Base-by-base conservation (phyloP, 2,329 filamentous ascomycete genomes). In the Lecanicillium sp. region DNA sequence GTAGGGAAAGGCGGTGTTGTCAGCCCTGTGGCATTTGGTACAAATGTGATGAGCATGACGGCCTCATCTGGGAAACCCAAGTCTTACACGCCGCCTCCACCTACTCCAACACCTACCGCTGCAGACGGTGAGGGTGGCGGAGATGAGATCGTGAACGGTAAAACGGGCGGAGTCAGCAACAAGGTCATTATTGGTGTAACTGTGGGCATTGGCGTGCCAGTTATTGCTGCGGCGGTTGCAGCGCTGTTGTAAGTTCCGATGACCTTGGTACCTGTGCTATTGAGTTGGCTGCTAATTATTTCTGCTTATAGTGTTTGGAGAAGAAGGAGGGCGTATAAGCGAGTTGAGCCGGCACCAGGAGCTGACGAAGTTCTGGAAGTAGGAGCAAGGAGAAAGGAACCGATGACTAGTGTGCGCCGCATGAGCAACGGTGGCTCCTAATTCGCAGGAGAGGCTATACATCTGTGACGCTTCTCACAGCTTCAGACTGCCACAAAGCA, bases 161-260 rank as follows among this genome's bases (percentile, higher is more conserved):
- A 52, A 20, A 51, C 54, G 2, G 42, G 52, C 2, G 62, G 65
- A 0, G 58, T 64, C 3, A 58, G 57, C n/a, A 69, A 64, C 20
- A 62, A 62, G 17, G 38, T 72, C 25, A 65, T 74, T 32, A 58
- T 74, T 18, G 71, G 72, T 4, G 49, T 73, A 2, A 62, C 60
- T 29, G 61, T 74, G 2, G 71, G 71, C 1, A 36, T 69, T 9
- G 67, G 66, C 2, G 51, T 68, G 0, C 61, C 66, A 0, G 46
- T 63, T 3, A 17, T 73, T 3, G 42, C 55, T 6, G 59, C 49
- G 4, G 40, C 56, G 4, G 39, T 59, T 28, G 55, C 41, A 0
- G 50, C 42, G 5, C 38, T 56, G 40, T 49, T 55, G 61, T 64
- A 49, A 54, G 61, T 55, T 35, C 17, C n/a, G 10, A 35, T 20